Conservation (phyloP, 1,139 yeast genomes). For the Chernovozyma aurita region DNA sequence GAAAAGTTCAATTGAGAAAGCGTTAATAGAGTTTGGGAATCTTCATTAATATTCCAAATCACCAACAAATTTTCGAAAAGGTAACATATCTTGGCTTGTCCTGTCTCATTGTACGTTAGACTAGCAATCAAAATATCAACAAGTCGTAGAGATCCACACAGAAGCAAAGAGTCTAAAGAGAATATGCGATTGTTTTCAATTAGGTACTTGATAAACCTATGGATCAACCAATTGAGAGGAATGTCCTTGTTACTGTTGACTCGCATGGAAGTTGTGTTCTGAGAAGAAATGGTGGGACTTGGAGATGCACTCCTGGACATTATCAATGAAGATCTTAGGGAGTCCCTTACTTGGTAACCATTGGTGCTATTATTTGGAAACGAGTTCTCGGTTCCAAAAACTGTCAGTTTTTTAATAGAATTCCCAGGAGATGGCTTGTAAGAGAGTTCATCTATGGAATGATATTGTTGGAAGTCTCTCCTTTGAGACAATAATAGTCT, state of each 20-base stretch:
- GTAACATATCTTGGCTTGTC: slow-evolving; percentile 19
- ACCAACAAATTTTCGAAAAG: slow-evolving; percentile 33
- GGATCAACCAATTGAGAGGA: slow-evolving; percentile 23
- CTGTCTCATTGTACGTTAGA: slow-evolving; percentile 5
- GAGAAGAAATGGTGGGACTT: slow-evolving; percentile 13
- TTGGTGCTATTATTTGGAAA: background rate
- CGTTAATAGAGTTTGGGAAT: slow-evolving; percentile 11
- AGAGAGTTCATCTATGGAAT: background rate
- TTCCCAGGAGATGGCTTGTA: background rate
- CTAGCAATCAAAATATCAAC: slow-evolving; percentile 30
- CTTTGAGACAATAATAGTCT: background rate
- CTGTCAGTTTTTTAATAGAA: background rate
- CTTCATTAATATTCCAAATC: slow-evolving; percentile 14
- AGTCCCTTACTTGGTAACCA: background rate
- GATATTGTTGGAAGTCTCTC: too few relatives aligned
- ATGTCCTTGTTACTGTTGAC: slow-evolving; percentile 15
- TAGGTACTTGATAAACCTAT: slow-evolving; percentile 25
- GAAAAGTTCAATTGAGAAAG: slow-evolving; percentile 8
- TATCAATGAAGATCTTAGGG: background rate
- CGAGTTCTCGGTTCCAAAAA: background rate
- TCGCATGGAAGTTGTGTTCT: slow-evolving; percentile 14
- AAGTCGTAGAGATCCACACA: slow-evolving; percentile 33
- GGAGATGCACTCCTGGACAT: slow-evolving; percentile 14
- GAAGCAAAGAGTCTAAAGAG: slow-evolving; percentile 22
- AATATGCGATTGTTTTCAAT: slow-evolving; percentile 20